Base-by-base conservation (phyloP, 768 basidiomycete species). In the Naematelia aurantialba region DNA sequence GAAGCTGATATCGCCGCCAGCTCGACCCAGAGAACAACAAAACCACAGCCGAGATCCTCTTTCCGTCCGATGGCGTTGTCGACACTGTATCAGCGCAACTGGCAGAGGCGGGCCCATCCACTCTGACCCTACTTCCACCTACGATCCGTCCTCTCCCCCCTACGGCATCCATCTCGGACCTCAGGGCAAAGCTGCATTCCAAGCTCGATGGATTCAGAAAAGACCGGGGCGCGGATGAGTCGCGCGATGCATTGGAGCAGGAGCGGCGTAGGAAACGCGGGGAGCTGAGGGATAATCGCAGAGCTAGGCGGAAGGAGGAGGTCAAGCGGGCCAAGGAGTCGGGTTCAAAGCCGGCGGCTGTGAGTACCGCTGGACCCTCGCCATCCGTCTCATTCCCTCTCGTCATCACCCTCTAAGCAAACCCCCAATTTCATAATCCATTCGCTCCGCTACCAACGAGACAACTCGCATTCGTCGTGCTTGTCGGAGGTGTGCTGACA, bases 21-120 rank as follows among this genome's bases (percentile, higher is more conserved):
- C 88, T 96, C 67, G 91, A 98, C 76, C 94, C 94, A 0, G 87
- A 85, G 4, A 92, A 94, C 78, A 82, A 92, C 71, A 89, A 89
- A 69, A 84, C 84, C 11, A 78, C 85, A 46, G 73, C 89, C 25
- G 89, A 96, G 59, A 71, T 80, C 46, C 80, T 90, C 29, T 52
- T 56, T 24, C 21, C 58, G 11, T 59, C 57, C 58, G 30, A 53
- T 29, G 25, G 52, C 24, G 34, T 3, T 14, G 4, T 47, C 31
- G 54, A 57, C 13, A 54, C 58, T 17, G 13, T 50, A 8, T 8
- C 59, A 21, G n/a, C 60, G 19, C 27, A 29, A 19, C n/a, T n/a
- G n/a, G 30, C 62, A 21, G 49, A 51, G 8, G 29, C 30, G 11
- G 52, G 52, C 4, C 52, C 34, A 12, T 49, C 56, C 13, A 45